Base-by-base conservation (phyloP, 768 basidiomycete genomes). In the Termitomyces sp. region DNA sequence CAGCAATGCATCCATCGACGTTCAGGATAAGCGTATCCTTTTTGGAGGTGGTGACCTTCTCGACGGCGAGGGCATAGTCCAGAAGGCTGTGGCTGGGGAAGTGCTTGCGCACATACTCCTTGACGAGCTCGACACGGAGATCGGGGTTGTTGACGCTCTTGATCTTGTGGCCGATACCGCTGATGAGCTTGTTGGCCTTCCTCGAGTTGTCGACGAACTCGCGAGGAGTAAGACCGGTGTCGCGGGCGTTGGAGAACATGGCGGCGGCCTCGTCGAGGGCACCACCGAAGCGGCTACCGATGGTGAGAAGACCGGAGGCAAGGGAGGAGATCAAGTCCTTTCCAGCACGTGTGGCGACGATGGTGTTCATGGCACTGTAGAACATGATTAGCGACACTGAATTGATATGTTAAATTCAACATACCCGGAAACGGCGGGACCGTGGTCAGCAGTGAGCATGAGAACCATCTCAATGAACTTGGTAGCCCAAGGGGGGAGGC, bases 381-480 rank as follows among this genome's bases (percentile, higher is more conserved):
- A 24, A 22, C 33, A 77, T 10, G 46, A 43, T 46, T 28, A 30
- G 10, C 14, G 56, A 54, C 35, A 20, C 13, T 36, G 13, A 13
- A 3, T 64, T 71, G 22, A 13, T 1, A 22, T 14, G 16, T 35
- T 61, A 73, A 71, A 13, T 3, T 28, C 18, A 8, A 65, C 66
- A 28, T 64, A 72, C 71, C 83, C 94, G 72, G 93, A 95, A n/a
- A 97, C 94, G 56, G 94, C 94, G 8, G 94, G 94, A 67, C 94
- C 94, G 76, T 98, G 96, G 74, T 99, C 96, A 61, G 96, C 96
- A 13, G 96, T 99, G 64, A 99, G 82, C 92, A 97, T 96, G 71
- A 99, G 83, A 54, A 98, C 94, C 97, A 98, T 99, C 80, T 99
- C 96, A 71, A 99, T 88, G 82, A 99, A 99, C 79, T 98, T 98